Base-by-base conservation (phyloP, 2,329 filamentous ascomycete species). In the Colletotrichum magnum region DNA sequence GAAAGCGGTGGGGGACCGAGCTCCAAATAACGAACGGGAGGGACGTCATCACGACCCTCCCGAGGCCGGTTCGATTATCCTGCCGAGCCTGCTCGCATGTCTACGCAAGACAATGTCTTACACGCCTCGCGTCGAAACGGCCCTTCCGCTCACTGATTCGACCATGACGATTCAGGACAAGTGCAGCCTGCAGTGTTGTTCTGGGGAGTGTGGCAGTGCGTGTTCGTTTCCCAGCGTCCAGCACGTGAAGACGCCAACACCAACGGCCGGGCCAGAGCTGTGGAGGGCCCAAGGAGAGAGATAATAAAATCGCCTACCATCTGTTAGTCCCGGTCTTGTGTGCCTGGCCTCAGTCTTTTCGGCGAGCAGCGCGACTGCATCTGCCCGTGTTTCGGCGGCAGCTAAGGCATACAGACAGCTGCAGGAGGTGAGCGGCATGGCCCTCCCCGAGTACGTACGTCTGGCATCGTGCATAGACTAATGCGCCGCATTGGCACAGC, bases 171-270 rank as follows among this genome's bases (percentile, higher is more conserved):
- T n/a, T 21, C 5, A 5, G 41, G 50, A n/a, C 41, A 48, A 66
- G 50, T 16, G 32, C 21, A 9, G 16, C 18, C n/a, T 28, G 50
- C 10, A 21, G 45, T 39, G 18, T 18, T 15, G 21, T n/a, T 12
- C 16, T 32, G n/a, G 32, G 32, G 21, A 24, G 21, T 24, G 24
- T 39, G 15, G 41, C 3, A n/a, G 10, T 15, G 18, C 45, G 7
- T 50, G n/a, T 36, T 36, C 12, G 9, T 36, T 36, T 36, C 32
- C 36, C 16, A 16, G 18, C 39, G 18, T 39, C 15, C 10, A 43
- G 57, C 57, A 61, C 63, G 53, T 65, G 48, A 65, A 53, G 48
- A n/a, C 16, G 18, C 39, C 26, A 48, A 47, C 26, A 18, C 54
- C 54, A 52, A 64, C 52, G 50, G 45, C 43, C 45, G 26, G 7